These are phyloP conservation scores for Ordospora colligata DNA, from an alignment of 371 early-diverging fungal genomes.

Conservation along the genomic window DNA sequence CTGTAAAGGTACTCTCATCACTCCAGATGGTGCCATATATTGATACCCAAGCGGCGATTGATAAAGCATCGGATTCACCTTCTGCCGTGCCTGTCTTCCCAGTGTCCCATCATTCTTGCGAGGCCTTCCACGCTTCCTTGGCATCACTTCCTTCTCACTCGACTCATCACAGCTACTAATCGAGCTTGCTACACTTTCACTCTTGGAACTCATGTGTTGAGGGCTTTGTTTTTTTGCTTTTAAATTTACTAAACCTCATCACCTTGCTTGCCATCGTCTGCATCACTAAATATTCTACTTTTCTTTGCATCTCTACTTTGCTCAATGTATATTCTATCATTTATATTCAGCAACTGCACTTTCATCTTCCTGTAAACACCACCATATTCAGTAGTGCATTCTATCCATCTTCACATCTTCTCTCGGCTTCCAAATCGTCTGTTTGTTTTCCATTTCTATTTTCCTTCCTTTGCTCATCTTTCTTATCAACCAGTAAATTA, in stretches of 20 bases:
- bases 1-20: background rate
- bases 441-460: no score
- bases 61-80: conserved; percentile 35
- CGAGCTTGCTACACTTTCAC: conserved; percentile 14
- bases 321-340: no score
- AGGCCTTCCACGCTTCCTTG: conserved; percentile 29
- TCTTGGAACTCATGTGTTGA: conserved; percentile 22
- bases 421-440: no score
- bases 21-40: conserved; percentile 25
- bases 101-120: background rate
- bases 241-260: background rate
- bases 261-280: background rate
- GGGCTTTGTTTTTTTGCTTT: conserved; percentile 6
- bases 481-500: no score
- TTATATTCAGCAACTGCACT: no score
- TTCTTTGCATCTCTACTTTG: background rate
- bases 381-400: no score
- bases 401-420: no score
- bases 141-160: conserved; percentile 20
- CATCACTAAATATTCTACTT: background rate
- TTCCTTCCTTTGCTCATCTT: no score
- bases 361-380: no score
- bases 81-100: background rate
- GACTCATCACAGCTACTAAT: background rate
- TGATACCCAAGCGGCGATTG: conserved; percentile 47